Conservation (phyloP, 495 filamentous ascomycete species). For the Penicillium pulvis region DNA sequence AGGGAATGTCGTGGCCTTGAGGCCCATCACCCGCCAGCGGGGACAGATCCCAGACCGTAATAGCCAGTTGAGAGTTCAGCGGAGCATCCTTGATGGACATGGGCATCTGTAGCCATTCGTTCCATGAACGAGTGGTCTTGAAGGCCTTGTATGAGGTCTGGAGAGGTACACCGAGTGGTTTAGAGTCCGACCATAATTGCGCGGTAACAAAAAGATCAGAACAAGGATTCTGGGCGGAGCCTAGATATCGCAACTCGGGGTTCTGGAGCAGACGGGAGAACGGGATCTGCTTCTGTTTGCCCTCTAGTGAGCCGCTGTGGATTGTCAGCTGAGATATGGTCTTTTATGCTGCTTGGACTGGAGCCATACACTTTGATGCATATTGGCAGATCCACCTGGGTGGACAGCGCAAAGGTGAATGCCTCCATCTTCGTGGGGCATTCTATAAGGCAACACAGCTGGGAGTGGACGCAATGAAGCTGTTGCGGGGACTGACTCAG, state of each 20-base stretch:
- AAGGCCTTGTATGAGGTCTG: constrained; percentile 93
- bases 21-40: constrained; percentile 66
- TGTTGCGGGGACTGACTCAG: constrained; percentile 20
- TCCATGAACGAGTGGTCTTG: constrained; percentile 79
- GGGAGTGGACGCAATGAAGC: constrained; percentile 5
- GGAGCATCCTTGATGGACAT: constrained; percentile 79
- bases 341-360: constrained; percentile 5
- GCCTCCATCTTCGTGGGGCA: constrained; percentile 68
- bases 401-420: constrained; percentile 90
- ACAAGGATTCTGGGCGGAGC: constrained; percentile 70
- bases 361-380: constrained; percentile 77
- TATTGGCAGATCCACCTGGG: constrained; percentile 73
- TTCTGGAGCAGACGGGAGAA: constrained; percentile 76
- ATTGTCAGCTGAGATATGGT: constrained; percentile 16
- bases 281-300: constrained; percentile 74
- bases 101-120: constrained; percentile 92
- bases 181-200: constrained; percentile 94
- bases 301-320: constrained; percentile 79
- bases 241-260: constrained; percentile 80
- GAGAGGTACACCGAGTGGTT: constrained; percentile 85
- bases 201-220: constrained; percentile 92
- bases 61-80: constrained; percentile 77
- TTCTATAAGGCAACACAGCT: constrained; percentile 8
- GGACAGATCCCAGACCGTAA: constrained; percentile 94
- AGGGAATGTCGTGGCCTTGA: constrained; percentile 78